Base-by-base conservation (phyloP, 2,329 filamentous ascomycete genomes). In the Arthrobotrys sinensis region DNA sequence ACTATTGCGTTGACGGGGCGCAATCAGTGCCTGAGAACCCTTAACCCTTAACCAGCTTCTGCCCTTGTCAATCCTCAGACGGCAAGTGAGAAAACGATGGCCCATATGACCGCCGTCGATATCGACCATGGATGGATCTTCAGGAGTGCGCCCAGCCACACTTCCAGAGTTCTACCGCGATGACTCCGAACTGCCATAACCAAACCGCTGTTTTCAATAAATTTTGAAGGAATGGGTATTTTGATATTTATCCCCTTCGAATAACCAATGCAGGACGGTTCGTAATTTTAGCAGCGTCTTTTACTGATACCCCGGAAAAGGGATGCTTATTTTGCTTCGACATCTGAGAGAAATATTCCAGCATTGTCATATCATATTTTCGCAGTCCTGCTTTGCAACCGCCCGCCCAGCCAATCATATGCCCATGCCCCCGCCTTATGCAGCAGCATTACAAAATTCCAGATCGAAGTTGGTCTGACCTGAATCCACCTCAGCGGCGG, bases 1-100 rank as follows among this genome's bases (percentile, higher is more conserved):
- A 73, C 63, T 60, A 73, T 73, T 73, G 69, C 69, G 69, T 65
- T 73, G 60, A 66, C 60, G 69, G 69, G 69, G 69, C 69, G 69
- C 62, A 65, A 73, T 73, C 50, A 48, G 48, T 67, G 64, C 64
- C 46, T 55, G 55, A 57, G 38, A 50, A 66, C 60, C 69, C 69
- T 60, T 72, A 57, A 57, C 55, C 68, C 36, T 66, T 66, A 55
- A 19, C 40, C 38, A 60, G 34, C 45, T 21, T 62, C 66, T 19
- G 52, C 64, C 52, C 66, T 45, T 48, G 52, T 55, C 43, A 14
- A 28, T 60, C 70, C 50, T 53, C 50, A 73, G 70, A 67, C 62
- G 63, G 70, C 55, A 75, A 63, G 70, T 75, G 43, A 43, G 52
- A 60, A 75, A 60, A 36, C 53, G 43, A 28, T 55, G 19, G 62